Conservation (phyloP, 1,284 basidiomycete genomes). For the Jaminaea rosea region DNA sequence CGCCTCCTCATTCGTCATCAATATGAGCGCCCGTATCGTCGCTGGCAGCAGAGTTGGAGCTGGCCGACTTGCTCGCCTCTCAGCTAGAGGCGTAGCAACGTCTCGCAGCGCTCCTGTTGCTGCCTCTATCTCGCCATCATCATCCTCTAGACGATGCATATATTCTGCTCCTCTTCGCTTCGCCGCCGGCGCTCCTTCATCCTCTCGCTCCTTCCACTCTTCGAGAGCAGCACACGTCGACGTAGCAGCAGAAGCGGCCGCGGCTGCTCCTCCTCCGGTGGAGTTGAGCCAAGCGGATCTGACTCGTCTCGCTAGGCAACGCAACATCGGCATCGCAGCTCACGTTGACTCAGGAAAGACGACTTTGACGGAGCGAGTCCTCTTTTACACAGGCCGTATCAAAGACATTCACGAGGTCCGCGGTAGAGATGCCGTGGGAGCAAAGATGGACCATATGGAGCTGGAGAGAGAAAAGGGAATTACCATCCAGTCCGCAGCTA, state of each 20-base stretch:
- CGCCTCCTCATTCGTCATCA: too few relatives aligned
- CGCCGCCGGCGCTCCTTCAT: too few relatives aligned
- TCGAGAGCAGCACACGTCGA: neutral
- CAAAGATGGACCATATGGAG: conserved; percentile 99
- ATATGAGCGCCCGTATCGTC: too few relatives aligned
- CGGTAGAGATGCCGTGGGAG: conserved; percentile 87
- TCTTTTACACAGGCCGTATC: conserved; percentile 94
- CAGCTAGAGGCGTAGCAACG: too few relatives aligned
- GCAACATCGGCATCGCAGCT: conserved; percentile 51
- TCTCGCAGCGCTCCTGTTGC: too few relatives aligned
- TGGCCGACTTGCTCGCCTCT: too few relatives aligned
- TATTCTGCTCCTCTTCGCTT: too few relatives aligned
- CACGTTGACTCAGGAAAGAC: conserved; percentile 87
- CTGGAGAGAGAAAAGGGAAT: conserved; percentile 98
- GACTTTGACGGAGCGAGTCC: conserved; percentile 90
- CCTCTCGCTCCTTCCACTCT: neutral
- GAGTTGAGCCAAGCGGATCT: conserved; percentile 35
- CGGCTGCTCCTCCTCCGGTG: neutral
- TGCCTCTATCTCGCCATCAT: too few relatives aligned
- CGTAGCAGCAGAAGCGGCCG: neutral
- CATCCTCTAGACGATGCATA: too few relatives aligned
- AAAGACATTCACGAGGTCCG: conserved; percentile 95
- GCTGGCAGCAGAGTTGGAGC: too few relatives aligned
- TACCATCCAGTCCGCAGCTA: conserved; percentile 96
- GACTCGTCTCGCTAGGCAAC: conserved; percentile 41